phyloP scores from a whole-genome alignment of 2,329 filamentous ascomycete genomes.

The Aureobasidium subglaciale region DNA sequence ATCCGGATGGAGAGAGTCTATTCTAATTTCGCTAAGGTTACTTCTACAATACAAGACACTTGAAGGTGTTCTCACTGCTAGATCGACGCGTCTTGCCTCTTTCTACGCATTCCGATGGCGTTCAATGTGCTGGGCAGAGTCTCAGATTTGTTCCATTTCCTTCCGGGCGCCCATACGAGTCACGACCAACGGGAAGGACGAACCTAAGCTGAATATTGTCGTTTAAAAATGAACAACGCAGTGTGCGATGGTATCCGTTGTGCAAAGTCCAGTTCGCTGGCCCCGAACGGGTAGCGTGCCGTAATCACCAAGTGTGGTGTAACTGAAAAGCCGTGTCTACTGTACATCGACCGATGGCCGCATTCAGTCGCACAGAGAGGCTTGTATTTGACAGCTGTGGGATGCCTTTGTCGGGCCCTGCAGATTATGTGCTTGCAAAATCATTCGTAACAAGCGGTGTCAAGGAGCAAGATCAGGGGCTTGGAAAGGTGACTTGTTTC shows the following conservation, averaged over 20 bases:
- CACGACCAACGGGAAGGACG: too few relatives aligned
- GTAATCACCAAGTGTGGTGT: background rate
- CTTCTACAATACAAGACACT: too few relatives aligned
- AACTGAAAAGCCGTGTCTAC: background rate
- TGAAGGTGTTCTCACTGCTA: too few relatives aligned
- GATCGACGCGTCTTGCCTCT: too few relatives aligned
- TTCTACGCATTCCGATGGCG: too few relatives aligned
- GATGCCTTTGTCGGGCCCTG: conserved; percentile 2
- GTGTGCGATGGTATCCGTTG: background rate
- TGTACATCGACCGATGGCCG: conserved; percentile 7
- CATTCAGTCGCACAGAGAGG: background rate
- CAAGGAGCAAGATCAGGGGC: background rate
- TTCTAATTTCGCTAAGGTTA: too few relatives aligned
- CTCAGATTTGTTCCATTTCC: too few relatives aligned
- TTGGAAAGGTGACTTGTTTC: background rate
- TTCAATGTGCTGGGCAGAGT: too few relatives aligned
- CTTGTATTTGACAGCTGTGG: conserved; percentile 15
- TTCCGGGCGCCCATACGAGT: too few relatives aligned
- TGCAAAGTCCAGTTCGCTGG: background rate
- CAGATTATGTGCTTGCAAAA: background rate
- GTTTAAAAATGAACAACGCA: background rate
- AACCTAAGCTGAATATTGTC: background rate
- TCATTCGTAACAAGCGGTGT: background rate
- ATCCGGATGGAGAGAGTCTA: too few relatives aligned
- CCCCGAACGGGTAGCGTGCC: conserved; percentile 2